Evolutionary conservation across 140 eudicot genomes (phyloP), one percentile per base, ranked within the genome.

Genomic region (Oenanthe javanica): DNA sequence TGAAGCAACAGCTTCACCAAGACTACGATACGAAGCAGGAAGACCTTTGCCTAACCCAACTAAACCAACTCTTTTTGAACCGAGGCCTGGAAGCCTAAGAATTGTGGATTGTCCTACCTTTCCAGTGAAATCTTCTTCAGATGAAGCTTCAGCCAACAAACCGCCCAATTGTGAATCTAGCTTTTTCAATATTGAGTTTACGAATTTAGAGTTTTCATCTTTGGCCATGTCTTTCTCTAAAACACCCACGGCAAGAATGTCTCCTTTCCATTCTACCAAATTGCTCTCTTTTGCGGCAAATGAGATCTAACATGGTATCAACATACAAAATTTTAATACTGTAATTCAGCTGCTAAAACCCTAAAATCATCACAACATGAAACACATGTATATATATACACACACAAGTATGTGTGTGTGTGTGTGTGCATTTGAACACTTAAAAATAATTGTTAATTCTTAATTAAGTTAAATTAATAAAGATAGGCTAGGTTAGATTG

Each of bases 231-330:
- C 96, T 81, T 85, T 90, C 80, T 93, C 97, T n/a, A 94, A 84
- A 66, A 90, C 96, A 66, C 97, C 99, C 19, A 94, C 94, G 6
- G 97, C 97, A 49, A 94, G 96, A 31, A 94, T 84, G 76, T 92
- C 99, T 52, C 97, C 99, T 87, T 92, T 94, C 99, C 99, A 94
- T 84, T 90, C 96, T 6, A 87, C 79, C 89, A 89, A 85, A 87
- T 92, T 86, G 47, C 81, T 82, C 61, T 94, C 99, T 90, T 94
- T 94, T 42, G 96, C 93, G 38, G 92, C 84, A 76, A 94, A 85
- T 27, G 93, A 83, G 76, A 94, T 88, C 98, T 94, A 72, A 4
- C 42, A 81, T 75, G 9, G 19, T 81, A 82, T 77, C n/a, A 54
- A 80, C 50, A 73, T 81, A 83, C 5, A 66, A 25, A 3, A 19